Evolutionary conservation across 805 yeast genomes (phyloP).

Genomic region (Candida michaelii): DNA sequence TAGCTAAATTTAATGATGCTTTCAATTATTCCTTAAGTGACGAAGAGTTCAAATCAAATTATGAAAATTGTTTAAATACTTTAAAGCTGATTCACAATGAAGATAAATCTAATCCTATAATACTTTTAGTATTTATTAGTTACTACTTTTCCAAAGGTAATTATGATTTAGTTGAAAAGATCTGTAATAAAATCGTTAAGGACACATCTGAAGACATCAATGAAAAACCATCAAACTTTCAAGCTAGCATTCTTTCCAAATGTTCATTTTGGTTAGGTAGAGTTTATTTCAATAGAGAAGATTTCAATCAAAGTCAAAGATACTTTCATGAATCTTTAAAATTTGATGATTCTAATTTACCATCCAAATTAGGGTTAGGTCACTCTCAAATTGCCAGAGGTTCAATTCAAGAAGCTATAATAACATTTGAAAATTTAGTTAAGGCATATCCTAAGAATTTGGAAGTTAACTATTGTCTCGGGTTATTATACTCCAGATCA

Average conservation of each 20-base stretch:
- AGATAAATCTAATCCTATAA: conserved; percentile 53
- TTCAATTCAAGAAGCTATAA: conserved; percentile 76
- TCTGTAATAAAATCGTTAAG: conserved; percentile 50
- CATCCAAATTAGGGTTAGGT: conserved; percentile 80
- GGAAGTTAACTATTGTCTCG: conserved; percentile 76
- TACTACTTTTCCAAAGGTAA: conserved; percentile 72
- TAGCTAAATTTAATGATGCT: conserved; percentile 67
- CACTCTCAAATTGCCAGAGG: conserved; percentile 78
- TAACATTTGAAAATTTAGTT: conserved; percentile 76
- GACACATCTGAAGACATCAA: conserved; percentile 14
- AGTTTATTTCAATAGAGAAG: conserved; percentile 58
- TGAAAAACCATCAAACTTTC: conserved; percentile 22
- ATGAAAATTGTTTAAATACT: conserved; percentile 57
- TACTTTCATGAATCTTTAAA: conserved; percentile 71
- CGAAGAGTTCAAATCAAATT: conserved; percentile 60
- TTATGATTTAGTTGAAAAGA: conserved; percentile 53
- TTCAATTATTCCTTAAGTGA: conserved; percentile 56
- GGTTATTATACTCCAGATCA: conserved; percentile 65
- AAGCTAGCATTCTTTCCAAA: conserved; percentile 34
- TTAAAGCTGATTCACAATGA: conserved; percentile 34
- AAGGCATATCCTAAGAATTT: conserved; percentile 64
- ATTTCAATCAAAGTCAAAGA: conserved; percentile 68
- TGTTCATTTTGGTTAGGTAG: conserved; percentile 81
- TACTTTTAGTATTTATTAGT: conserved; percentile 66
- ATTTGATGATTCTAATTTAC: conserved; percentile 59